Conservation (phyloP, 2,329 filamentous ascomycete species). For the Cercospora brassicicola region DNA sequence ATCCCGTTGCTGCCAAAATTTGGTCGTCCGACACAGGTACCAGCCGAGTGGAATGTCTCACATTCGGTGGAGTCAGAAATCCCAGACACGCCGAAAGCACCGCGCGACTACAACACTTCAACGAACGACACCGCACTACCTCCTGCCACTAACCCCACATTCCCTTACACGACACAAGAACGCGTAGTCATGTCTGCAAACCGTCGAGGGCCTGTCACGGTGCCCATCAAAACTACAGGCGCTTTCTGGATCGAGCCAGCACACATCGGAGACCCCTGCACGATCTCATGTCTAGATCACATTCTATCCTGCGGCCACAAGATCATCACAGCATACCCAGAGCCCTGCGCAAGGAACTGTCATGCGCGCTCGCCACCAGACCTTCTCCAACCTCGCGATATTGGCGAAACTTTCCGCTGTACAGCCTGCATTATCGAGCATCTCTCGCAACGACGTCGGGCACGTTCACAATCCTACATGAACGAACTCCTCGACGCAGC, state of each 20-base stretch:
- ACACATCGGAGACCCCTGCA: constrained; percentile 18
- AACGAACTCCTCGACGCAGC: constrained; percentile 10
- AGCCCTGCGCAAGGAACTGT: constrained; percentile 15
- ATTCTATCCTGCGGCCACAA: constrained; percentile 17
- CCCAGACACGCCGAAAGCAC: constrained; percentile 1
- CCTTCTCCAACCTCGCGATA: constrained; percentile 14
- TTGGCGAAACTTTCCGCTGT: constrained; percentile 14
- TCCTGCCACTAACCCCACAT: background rate
- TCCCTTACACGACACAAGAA: background rate
- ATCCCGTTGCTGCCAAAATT: constrained; percentile 12
- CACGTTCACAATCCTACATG: background rate
- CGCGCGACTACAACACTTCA: background rate
- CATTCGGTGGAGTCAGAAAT: background rate
- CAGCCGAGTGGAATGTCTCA: background rate
- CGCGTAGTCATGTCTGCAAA: background rate
- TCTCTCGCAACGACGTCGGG: background rate
- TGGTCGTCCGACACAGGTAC: background rate
- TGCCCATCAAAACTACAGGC: constrained; percentile 2
- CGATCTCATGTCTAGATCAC: constrained; percentile 14
- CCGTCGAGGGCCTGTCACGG: background rate
- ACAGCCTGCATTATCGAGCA: constrained; percentile 18
- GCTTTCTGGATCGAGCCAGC: constrained; percentile 7
- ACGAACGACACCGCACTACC: background rate
- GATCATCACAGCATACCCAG: constrained; percentile 11
- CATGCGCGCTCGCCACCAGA: constrained; percentile 12